Evolutionary conservation across 352 stramenopile genomes (phyloP).

Genomic region (Phytophthora fragariaefolia): DNA sequence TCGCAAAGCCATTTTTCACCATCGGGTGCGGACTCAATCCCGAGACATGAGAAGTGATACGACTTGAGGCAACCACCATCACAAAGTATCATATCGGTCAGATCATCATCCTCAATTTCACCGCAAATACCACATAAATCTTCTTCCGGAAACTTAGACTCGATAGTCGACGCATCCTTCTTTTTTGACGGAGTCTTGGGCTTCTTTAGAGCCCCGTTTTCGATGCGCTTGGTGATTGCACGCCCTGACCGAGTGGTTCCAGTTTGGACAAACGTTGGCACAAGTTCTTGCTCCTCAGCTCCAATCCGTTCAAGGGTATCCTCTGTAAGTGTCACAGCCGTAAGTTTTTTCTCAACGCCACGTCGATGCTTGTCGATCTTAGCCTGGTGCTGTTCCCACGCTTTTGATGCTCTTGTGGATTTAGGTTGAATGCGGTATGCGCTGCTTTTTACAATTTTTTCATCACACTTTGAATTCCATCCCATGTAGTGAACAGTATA

Average conservation of each 20-base stretch:
- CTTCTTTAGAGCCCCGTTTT: slow-evolving; percentile 41
- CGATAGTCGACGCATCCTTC: slow-evolving; percentile 25
- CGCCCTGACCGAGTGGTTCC: slow-evolving; percentile 73
- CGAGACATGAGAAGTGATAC: slow-evolving; percentile 94
- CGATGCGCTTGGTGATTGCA: slow-evolving; percentile 68
- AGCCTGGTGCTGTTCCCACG: slow-evolving; percentile 54
- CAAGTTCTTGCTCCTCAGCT: slow-evolving; percentile 24
- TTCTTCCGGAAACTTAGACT: slow-evolving; percentile 72
- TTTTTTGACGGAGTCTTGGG: slow-evolving; percentile 32
- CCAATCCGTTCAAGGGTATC: slow-evolving; percentile 12
- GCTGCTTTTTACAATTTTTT: slow-evolving; percentile 44
- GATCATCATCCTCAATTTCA: slow-evolving; percentile 83
- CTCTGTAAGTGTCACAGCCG: slow-evolving; percentile 1
- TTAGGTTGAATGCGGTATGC: slow-evolving; percentile 52
- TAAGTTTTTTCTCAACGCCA: slow-evolving; percentile 29
- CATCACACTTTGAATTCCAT: slow-evolving; percentile 66
- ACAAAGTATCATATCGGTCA: slow-evolving; percentile 91
- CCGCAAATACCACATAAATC: slow-evolving; percentile 79
- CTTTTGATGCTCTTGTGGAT: slow-evolving; percentile 38
- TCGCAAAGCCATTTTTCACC: slow-evolving; percentile 91
- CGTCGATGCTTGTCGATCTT: slow-evolving; percentile 51
- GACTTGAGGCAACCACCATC: slow-evolving; percentile 92
- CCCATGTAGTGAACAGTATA: slow-evolving; percentile 72
- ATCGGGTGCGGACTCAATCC: slow-evolving; percentile 70
- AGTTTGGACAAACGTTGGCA: slow-evolving; percentile 59